Percentiles rank a stretch among this genome's conserved stretches.
phyloP scores from a whole-genome alignment of 2,329 filamentous ascomycete genomes.

The Aureobasidium sp. region DNA sequence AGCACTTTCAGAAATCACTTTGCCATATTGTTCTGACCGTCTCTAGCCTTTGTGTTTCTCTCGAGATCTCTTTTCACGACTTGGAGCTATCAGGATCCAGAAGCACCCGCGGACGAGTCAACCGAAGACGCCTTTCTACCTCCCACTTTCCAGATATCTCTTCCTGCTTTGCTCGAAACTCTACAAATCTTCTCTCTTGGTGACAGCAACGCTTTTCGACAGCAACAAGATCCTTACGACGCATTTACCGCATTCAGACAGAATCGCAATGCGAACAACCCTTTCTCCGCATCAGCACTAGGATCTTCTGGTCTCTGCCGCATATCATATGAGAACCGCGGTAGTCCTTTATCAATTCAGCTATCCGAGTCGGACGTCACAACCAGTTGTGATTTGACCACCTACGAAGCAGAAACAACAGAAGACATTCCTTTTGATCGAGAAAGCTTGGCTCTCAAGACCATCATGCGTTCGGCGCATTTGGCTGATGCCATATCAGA shows the following conservation, averaged over 20 bases:
- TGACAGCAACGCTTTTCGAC: conserved; percentile 21
- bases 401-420: conserved; percentile 49
- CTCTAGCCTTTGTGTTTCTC: conserved; percentile 65
- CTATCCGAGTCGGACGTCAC: conserved; percentile 82
- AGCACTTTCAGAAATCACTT: conserved; percentile 14
- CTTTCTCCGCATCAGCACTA: conserved; percentile 75
- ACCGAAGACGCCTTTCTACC: conserved; percentile 31
- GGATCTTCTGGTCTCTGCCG: conserved; percentile 81
- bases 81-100: conserved; percentile 57
- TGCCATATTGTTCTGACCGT: conserved; percentile 5
- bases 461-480: conserved; percentile 78
- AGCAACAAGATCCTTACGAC: conserved; percentile 28
- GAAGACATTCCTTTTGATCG: conserved; percentile 86
- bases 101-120: conserved; percentile 29
- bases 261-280: conserved; percentile 45
- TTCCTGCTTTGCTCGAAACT: conserved; percentile 82
- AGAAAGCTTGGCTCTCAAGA: conserved; percentile 73
- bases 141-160: conserved; percentile 73
- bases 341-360: conserved; percentile 88
- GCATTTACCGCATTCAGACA: conserved; percentile 29
- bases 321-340: conserved; percentile 65
- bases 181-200: conserved; percentile 82
- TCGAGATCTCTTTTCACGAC: conserved; percentile 83
- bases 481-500: conserved; percentile 66
- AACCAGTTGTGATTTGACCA: conserved; percentile 82